Evolutionary conservation across 768 basidiomycete species (phyloP), one percentile per base, ranked within the genome.

Genomic region (Austroboletus festivus): DNA sequence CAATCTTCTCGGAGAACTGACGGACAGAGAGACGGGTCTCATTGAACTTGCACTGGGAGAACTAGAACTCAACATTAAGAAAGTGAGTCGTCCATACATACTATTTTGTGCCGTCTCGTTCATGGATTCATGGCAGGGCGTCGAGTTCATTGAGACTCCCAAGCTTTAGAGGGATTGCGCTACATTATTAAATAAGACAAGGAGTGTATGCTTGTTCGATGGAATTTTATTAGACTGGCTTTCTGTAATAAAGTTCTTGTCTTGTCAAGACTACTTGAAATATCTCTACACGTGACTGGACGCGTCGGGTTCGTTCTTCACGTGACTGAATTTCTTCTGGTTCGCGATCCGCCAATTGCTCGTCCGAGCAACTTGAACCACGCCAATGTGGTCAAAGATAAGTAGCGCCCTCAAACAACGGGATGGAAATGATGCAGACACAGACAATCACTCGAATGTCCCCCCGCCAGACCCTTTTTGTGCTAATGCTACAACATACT

Each of bases 21-120:
- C 83, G 2, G 75, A 76, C 2, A 79, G 72, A 45, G 95, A 99
- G 77, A 68, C 82, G 59, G 70, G 60, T n/a, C 83, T 98, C 47
- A 66, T 99, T 65, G 71, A 79, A 56, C 86, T 85, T 58, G 90
- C 89, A 34, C 64, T 97, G 47, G 85, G 88, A 12, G 94, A 97
- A 66, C 77, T 95, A 28, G 59, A 63, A 42, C 73, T 61, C 45
- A 93, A 83, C 72, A 93, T 95, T 59, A 69, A 79, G 43, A 88
- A 79, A 57, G 86, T 85, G 50, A 38, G 75, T 71, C 39, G 7
- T 21, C 28, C 12, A 28, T 28, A n/a, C n/a, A n/a, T n/a, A n/a
- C 12, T 28, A 5, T 28, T 28, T 28, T 12, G 12, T 28, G 5
- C 28, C 28, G 28, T 5, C 12, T 28, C 5, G 5, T 28, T 28